These are phyloP conservation scores for Acephala macrosclerotiorum DNA, from an alignment of 2,329 filamentous ascomycete genomes.

Conservation along the genomic window DNA sequence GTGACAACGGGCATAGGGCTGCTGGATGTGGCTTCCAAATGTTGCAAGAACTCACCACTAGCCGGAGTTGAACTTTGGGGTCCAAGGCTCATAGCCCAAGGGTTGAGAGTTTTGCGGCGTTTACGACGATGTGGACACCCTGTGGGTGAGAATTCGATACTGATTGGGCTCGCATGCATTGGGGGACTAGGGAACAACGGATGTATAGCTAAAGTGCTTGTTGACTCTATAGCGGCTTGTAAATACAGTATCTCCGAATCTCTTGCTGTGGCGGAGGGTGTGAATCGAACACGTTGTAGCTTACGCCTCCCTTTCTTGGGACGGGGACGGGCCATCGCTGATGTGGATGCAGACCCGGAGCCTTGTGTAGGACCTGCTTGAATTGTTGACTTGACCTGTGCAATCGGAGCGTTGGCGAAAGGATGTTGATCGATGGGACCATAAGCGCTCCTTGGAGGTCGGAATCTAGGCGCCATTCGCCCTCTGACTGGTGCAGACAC, in stretches of 20 bases:
- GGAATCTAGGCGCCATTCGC: conserved; percentile 38
- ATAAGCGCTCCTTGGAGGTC: conserved; percentile 43
- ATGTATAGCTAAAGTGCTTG: conserved; percentile 26
- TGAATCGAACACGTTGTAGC: conserved; percentile 35
- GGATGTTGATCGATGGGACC: conserved; percentile 41
- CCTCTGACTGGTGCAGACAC: conserved; percentile 24
- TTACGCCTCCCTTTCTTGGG: conserved; percentile 20
- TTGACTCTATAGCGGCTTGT: conserved; percentile 32
- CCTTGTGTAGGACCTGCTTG: background rate
- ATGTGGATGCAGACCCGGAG: background rate
- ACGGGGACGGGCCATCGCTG: background rate
- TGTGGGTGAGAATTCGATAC: background rate
- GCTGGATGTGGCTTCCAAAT: background rate
- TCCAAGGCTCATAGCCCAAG: background rate
- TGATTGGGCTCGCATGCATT: background rate
- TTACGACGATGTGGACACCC: background rate
- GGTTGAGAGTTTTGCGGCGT: background rate
- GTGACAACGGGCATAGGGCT: background rate
- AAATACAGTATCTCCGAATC: conserved; percentile 35
- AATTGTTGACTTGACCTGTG: conserved; percentile 11
- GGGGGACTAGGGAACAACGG: conserved; percentile 25
- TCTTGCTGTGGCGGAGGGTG: conserved; percentile 36
- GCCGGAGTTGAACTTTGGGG: background rate
- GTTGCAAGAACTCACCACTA: background rate
- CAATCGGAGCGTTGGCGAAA: conserved; percentile 37